Percentiles rank a stretch among this genome's conserved stretches.
Evolutionary conservation across 2,329 filamentous ascomycete species (phyloP).

Genomic region (Truncatella angustata): DNA sequence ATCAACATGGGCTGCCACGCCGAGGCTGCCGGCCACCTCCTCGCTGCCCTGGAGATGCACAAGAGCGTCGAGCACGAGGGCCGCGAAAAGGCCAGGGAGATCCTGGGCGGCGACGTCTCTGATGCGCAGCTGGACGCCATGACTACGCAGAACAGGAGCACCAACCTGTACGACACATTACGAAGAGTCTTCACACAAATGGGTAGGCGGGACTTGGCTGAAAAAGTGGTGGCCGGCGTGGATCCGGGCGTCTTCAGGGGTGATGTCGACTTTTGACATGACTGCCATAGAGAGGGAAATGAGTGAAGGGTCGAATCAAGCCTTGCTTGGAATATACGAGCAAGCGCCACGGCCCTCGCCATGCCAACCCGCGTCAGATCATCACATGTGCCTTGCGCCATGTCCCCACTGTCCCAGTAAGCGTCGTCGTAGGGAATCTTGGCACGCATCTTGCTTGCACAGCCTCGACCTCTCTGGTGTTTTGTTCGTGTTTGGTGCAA

Average conservation of each 20-base stretch:
- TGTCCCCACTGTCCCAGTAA: too few species aligned
- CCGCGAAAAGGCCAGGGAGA: conserved; percentile 77
- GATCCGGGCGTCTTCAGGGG: conserved; percentile 85
- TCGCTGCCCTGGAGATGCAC: conserved; percentile 93
- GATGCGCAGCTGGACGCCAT: conserved; percentile 82
- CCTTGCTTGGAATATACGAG: too few species aligned
- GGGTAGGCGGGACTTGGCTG: conserved; percentile 82
- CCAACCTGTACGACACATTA: conserved; percentile 93
- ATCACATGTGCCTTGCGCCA: too few species aligned
- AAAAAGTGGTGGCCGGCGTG: conserved; percentile 84
- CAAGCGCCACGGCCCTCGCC: too few species aligned
- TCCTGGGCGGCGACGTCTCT: conserved; percentile 59
- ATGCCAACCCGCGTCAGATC: too few species aligned
- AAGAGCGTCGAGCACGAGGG: conserved; percentile 86
- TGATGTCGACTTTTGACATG: conserved; percentile 77
- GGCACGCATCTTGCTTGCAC: too few species aligned
- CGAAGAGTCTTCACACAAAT: conserved; percentile 95
- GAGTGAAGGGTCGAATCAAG: too few species aligned
- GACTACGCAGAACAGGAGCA: conserved; percentile 93
- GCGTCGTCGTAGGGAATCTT: too few species aligned
- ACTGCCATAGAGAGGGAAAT: neutral
- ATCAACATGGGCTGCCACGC: conserved; percentile 97
- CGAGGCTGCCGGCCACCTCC: conserved; percentile 87
- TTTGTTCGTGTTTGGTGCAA: too few species aligned
- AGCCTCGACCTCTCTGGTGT: too few species aligned